phyloP scores from a whole-genome alignment of 2,329 filamentous ascomycete species.

The Pseudogymnoascus sp. region DNA sequence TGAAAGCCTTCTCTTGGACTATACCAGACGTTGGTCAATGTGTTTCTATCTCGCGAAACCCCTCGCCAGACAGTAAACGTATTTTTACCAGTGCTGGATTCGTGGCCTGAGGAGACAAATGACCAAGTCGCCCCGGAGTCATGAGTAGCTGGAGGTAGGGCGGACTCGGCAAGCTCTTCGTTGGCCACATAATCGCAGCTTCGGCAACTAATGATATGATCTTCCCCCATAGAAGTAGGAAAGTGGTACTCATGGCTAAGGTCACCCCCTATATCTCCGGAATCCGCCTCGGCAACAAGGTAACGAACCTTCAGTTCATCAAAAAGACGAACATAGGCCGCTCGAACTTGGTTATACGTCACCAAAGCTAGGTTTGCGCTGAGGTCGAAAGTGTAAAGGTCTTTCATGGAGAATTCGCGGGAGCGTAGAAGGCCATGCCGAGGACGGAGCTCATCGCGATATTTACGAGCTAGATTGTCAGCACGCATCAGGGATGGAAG shows the following conservation, averaged over 20 bases:
- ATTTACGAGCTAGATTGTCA: constrained; percentile 63
- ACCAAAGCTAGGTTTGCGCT: constrained; percentile 58
- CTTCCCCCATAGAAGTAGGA: constrained; percentile 70
- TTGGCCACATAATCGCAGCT: constrained; percentile 73
- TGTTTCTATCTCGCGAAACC: constrained; percentile 57
- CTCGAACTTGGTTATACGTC: constrained; percentile 69
- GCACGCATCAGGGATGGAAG: not conserved
- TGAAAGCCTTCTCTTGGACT: not conserved
- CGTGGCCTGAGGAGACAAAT: not conserved
- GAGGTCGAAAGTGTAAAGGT: constrained; percentile 89
- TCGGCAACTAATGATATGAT: constrained; percentile 69
- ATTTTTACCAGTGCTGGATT: not conserved
- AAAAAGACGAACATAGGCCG: constrained; percentile 69
- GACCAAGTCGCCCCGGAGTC: not conserved
- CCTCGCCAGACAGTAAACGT: constrained; percentile 46
- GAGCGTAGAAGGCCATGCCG: constrained; percentile 80
- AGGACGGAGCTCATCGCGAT: constrained; percentile 84
- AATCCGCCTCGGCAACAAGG: constrained; percentile 79
- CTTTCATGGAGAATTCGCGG: constrained; percentile 95
- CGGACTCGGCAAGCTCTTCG: constrained; percentile 63
- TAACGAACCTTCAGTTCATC: constrained; percentile 76
- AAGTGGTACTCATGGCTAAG: constrained; percentile 95
- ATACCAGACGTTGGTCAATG: constrained; percentile 59
- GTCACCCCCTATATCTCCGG: constrained; percentile 90
- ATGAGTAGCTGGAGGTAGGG: constrained; percentile 14